Base-by-base conservation (phyloP, 2,329 filamentous ascomycete genomes). In the Didymella keratinophila region DNA sequence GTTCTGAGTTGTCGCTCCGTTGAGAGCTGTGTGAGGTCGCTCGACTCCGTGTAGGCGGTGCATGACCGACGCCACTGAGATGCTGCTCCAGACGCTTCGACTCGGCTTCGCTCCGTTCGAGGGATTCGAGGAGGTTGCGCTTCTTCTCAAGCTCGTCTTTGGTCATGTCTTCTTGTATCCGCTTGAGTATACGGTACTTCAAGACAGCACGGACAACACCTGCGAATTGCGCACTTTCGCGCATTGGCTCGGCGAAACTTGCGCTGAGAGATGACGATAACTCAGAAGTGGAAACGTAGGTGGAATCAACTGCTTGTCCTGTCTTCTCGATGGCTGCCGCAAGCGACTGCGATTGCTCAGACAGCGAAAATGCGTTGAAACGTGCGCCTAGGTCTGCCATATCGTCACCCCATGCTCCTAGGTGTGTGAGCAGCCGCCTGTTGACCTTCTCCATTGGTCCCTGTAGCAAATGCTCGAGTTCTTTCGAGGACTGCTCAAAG, bases 381-480 rank as follows among this genome's bases (percentile, higher is more conserved):
- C 93, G 87, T n/a, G 93, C 95, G 8, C 95, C 95, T 9, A 99
- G 83, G 72, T 99, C 95, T 66, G 93, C 92, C 60, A 98, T 84
- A 74, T 99, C 95, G 5, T 92, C 86, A 2, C 92, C 92, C 47
- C 97, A 82, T 5, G 90, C 88, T 14, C 91, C 91, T 10, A 98
- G 79, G 71, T 99, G 95, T 60, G 88, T 91, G 7, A 99, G 81
- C 6, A 93, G 93, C 34, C 95, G 87, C 30, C 94, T 87, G 71
- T 98, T 99, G 61, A 97, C 93, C 76, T 96, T 97, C 75, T 99
- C 96, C 82, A 99, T 97, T 6, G 92, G 93, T 0, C 95, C 95
- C 70, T 91, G 93, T 3, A 99, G 83, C 4, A 98, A 84, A 16
- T 89, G 82, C 76, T 99, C 96, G 1, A 98, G 83, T 65, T 98